These are phyloP conservation scores for Fusarium praegraminearum DNA, from an alignment of 2,329 filamentous ascomycete genomes.

Conservation along the genomic window DNA sequence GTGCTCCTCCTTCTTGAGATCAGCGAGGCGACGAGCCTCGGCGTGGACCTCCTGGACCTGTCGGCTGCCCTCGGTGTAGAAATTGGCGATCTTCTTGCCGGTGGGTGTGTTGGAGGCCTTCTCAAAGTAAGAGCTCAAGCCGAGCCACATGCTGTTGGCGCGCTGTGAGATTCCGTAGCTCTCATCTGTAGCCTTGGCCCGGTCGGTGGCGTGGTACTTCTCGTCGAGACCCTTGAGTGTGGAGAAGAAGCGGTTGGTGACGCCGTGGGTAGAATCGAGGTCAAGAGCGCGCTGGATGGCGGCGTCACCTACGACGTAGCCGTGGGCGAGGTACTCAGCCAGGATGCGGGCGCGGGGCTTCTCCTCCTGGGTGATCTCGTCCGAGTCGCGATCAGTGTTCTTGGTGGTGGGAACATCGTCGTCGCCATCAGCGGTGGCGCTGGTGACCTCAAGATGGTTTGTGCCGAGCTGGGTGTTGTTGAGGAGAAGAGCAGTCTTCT, in stretches of 20 bases:
- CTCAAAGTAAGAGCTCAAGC: conserved; percentile 91
- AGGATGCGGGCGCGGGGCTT: conserved; percentile 95
- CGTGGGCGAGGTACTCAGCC: conserved; percentile 96
- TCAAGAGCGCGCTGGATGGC: conserved; percentile 87
- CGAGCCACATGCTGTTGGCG: conserved; percentile 72
- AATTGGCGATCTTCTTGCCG: conserved; percentile 86
- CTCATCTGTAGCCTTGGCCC: conserved; percentile 84
- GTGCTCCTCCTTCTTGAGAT: conserved; percentile 80
- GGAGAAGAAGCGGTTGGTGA: conserved; percentile 81
- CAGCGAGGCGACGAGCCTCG: conserved; percentile 88
- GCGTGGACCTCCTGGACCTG: conserved; percentile 94
- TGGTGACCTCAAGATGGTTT: conserved; percentile 82
- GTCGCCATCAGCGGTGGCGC: conserved; percentile 73
- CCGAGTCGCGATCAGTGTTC: conserved; percentile 67
- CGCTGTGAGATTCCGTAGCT: conserved; percentile 84
- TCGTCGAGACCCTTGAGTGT: conserved; percentile 82
- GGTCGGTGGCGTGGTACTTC: conserved; percentile 90
- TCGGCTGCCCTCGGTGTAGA: conserved; percentile 86
- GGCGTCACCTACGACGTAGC: conserved; percentile 82
- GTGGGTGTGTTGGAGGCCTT: conserved; percentile 89
- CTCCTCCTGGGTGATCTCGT: conserved; percentile 92
- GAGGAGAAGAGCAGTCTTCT: conserved; percentile 95
- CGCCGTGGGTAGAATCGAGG: conserved; percentile 89
- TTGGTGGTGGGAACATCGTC: conserved; percentile 69
- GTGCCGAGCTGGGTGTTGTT: conserved; percentile 95